These are phyloP conservation scores for Simmondsia chinensis DNA, from an alignment of 148 eudicot species.

Conservation along the genomic window DNA sequence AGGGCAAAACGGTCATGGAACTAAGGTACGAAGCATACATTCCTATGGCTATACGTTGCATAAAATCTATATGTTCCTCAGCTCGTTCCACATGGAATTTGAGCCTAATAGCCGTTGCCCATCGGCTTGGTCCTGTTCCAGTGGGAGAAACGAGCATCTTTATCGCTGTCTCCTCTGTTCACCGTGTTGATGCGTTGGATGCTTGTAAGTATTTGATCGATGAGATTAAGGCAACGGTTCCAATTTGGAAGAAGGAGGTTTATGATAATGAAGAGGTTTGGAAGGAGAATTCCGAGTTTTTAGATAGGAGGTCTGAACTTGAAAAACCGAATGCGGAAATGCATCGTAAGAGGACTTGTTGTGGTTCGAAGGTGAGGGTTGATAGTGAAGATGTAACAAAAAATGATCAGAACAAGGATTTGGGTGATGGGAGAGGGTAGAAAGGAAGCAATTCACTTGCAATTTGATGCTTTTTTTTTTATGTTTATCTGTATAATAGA, in stretches of 20 bases:
- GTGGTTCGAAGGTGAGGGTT: constrained; percentile 38
- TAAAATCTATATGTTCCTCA: constrained; percentile 55
- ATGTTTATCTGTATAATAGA: no score
- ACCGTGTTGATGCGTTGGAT: constrained; percentile 62
- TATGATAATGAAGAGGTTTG: constrained; percentile 84
- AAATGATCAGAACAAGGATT: no score
- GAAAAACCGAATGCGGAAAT: constrained; percentile 10
- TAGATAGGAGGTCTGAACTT: constrained; percentile 45
- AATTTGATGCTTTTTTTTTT: no score
- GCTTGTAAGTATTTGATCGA: constrained; percentile 85
- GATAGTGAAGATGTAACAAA: no score
- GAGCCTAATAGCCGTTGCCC: constrained; percentile 55
- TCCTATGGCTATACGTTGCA: constrained; percentile 77
- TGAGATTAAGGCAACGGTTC: constrained; percentile 83
- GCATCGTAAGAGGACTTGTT: constrained; percentile 25
- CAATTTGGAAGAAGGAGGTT: constrained; percentile 95
- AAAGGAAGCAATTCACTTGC: no score
- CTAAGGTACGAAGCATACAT: constrained; percentile 88
- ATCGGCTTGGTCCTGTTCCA: constrained; percentile 61
- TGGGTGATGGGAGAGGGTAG: no score
- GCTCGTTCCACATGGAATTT: constrained; percentile 61
- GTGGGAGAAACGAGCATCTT: constrained; percentile 91
- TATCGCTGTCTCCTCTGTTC: constrained; percentile 66
- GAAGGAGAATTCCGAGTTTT: constrained; percentile 82
- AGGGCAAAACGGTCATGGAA: constrained; percentile 65